These are phyloP conservation scores for Sporothrix brunneoviolacea DNA, from an alignment of 2,329 filamentous ascomycete genomes.

Conservation along the genomic window DNA sequence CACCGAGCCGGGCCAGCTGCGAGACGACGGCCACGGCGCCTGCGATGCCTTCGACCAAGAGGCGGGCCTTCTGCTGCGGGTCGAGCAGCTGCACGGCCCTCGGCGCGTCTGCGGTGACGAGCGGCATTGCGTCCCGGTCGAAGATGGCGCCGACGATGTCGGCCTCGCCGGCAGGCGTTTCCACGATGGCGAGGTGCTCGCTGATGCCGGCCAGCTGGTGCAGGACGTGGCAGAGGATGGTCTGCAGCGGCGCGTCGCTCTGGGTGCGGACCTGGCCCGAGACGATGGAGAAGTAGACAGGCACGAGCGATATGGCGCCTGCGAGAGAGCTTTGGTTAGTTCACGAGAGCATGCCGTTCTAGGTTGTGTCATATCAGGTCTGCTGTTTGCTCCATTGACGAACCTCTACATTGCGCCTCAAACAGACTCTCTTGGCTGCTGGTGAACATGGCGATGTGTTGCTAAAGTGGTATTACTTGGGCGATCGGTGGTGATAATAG, in stretches of 20 bases:
- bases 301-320: conserved; percentile 26
- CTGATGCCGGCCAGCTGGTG: conserved; percentile 20
- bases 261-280: conserved; percentile 24
- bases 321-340: not conserved
- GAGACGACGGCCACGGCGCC: conserved; percentile 28
- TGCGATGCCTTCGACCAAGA: conserved; percentile 31
- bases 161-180: conserved; percentile 18
- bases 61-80: conserved; percentile 26
- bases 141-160: conserved; percentile 28
- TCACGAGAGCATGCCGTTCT: no score
- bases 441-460: not conserved
- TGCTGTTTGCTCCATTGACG: no score
- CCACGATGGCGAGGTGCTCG: conserved; percentile 19
- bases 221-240: conserved; percentile 23
- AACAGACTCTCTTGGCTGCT: not conserved
- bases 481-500: no score
- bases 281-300: conserved; percentile 23
- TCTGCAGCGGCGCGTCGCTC: conserved; percentile 22
- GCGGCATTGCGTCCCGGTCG: conserved; percentile 26
- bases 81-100: conserved; percentile 24
- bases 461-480: no score
- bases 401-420: conserved; percentile 9
- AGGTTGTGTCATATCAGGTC: no score
- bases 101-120: conserved; percentile 26
- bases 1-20: conserved; percentile 17